Evolutionary conservation across 176 grass and related monocot genomes (phyloP).

Genomic region (Juncus inflexus): DNA sequence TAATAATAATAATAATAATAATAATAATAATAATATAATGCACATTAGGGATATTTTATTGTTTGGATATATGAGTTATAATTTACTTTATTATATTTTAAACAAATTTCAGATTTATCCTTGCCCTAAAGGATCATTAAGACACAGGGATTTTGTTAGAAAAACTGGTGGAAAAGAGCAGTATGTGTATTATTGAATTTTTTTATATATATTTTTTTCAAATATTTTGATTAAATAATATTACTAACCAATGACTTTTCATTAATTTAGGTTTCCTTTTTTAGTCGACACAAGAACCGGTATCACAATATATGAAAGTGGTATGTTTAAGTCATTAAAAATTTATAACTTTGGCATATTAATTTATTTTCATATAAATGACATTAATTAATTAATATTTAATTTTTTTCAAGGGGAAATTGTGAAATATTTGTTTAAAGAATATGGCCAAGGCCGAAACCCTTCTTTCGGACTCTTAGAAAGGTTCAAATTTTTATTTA

Average conservation of each 20-base stretch:
- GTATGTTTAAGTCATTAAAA: constrained; percentile 34
- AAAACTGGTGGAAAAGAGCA: constrained; percentile 90
- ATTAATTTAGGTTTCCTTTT: constrained; percentile 72
- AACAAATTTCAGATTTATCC: constrained; percentile 64
- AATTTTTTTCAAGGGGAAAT: constrained; percentile 67
- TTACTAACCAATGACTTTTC: not conserved
- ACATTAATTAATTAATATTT: constrained; percentile 8
- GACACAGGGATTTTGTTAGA: constrained; percentile 62
- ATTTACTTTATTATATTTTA: constrained; percentile 8
- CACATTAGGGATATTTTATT: not conserved
- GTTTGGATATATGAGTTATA: not conserved
- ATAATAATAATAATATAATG: no score
- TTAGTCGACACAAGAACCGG: constrained; percentile 73
- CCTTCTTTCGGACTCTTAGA: constrained; percentile 81
- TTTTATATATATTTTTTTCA: constrained; percentile 12
- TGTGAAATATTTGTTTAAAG: constrained; percentile 68
- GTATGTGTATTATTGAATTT: constrained; percentile 54
- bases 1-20: no score
- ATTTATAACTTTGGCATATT: no score
- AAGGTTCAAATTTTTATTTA: constrained; percentile 52
- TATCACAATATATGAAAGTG: constrained; percentile 91
- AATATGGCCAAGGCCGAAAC: constrained; percentile 74
- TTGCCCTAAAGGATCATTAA: constrained; percentile 88
- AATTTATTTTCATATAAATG: no score
- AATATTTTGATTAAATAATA: constrained; percentile 1